Base-by-base conservation (phyloP, 306 rosid species). In the Corylus avellana region DNA sequence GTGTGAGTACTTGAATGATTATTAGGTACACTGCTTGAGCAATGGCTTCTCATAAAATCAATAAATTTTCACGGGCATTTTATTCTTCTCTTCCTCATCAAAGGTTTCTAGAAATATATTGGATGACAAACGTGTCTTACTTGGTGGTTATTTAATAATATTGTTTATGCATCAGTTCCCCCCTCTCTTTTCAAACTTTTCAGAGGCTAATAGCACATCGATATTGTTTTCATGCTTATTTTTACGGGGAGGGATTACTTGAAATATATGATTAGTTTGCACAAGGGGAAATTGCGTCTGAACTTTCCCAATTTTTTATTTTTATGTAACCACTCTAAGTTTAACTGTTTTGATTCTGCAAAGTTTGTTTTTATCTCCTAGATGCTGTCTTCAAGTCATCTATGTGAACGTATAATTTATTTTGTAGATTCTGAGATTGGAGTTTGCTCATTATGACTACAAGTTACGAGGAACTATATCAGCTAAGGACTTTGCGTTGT, bases 401-500 rank as follows among this genome's bases (percentile, higher is more conserved):
- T 69, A 49, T 53, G 5, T 47, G 59, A 84, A 22, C 32, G 22
- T 57, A 10, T 59, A 3, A 57, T 48, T 64, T 59, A 61, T 82
- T 77, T 73, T 87, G 86, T 54, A 93, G 99, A 90, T 95, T 72
- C 64, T 90, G 69, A 85, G 49, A 75, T 77, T 95, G 86, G 99
- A 95, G 93, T 95, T 91, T 81, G 84, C 78, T 51, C 98, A 95
- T 84, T 95, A 93, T 75, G 98, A 95, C 89, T 93, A 91, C 82
- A 93, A 91, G 75, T 54, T 70, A 56, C 86, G 70, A 77, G 85
- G 90, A 77, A 80, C 89, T 79, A 93, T 95, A 84, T 85, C 89
- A 4, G 96, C 94, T 50, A 89, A 87, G 86, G 99, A 95, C 85
- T 95, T 95, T 76, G 98, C 96, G 22, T 84, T 91, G 79, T 95